Percentiles rank a stretch among this genome's conserved stretches.
Conservation (phyloP, 1,284 basidiomycete genomes). For the Ceratobasidium sp. region DNA sequence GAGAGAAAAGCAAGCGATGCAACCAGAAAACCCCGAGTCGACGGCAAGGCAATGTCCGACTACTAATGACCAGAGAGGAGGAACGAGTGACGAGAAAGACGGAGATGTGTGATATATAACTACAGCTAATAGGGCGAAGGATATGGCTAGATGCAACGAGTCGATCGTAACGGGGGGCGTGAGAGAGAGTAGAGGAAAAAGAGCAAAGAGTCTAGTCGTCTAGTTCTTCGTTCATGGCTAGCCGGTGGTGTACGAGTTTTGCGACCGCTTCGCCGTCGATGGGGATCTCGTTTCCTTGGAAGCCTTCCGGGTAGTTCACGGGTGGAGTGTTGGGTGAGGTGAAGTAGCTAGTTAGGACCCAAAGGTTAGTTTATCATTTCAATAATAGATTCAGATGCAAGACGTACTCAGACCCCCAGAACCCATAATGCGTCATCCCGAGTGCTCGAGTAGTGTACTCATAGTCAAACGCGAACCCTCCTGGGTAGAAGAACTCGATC, state of each 20-base stretch:
- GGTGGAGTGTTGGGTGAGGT: constrained; percentile 43
- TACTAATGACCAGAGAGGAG: constrained; percentile 1
- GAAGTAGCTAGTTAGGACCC: constrained; percentile 22
- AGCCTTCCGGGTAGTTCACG: constrained; percentile 59
- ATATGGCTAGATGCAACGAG: constrained; percentile 12
- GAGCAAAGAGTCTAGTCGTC: constrained; percentile 25
- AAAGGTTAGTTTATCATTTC: constrained; percentile 15
- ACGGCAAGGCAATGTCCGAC: constrained; percentile 28
- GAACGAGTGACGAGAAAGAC: constrained; percentile 24
- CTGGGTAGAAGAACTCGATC: constrained; percentile 84
- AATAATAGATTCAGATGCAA: background rate
- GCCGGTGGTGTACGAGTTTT: constrained; percentile 41
- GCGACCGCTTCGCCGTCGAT: constrained; percentile 53
- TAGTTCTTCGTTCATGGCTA: constrained; percentile 42
- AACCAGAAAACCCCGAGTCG: constrained; percentile 21
- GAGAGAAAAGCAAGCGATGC: constrained; percentile 9
- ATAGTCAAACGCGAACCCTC: constrained; percentile 85
- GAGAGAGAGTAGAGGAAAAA: constrained; percentile 4
- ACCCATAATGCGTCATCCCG: constrained; percentile 77
- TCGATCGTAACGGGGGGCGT: constrained; percentile 17
- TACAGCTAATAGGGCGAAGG: constrained; percentile 29
- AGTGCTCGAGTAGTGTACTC: constrained; percentile 79
- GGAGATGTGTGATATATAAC: constrained; percentile 19
- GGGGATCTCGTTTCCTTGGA: constrained; percentile 63
- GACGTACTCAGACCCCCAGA: constrained; percentile 81